These are phyloP conservation scores for Akanthomyces muscarius DNA, from an alignment of 2,329 filamentous ascomycete genomes.

Conservation along the genomic window DNA sequence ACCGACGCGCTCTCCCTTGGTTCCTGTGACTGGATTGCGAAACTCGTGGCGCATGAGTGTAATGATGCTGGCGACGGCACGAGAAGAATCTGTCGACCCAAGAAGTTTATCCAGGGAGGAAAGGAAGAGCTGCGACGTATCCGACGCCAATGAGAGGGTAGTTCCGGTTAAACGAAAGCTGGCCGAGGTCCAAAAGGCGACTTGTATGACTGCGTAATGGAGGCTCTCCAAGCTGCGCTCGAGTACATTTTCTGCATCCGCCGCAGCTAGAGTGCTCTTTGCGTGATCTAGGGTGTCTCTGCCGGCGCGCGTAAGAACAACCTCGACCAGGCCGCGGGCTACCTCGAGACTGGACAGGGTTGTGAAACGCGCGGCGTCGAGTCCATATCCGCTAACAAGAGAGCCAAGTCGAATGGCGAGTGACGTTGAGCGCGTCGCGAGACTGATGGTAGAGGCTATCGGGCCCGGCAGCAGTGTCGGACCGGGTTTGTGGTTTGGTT, in stretches of 20 bases:
- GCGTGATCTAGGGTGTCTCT: conserved; percentile 45
- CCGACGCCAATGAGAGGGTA: conserved; percentile 50
- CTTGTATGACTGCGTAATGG: conserved; percentile 53
- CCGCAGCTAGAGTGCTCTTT: conserved; percentile 42
- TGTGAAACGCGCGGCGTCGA: conserved; percentile 52
- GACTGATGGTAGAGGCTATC: conserved; percentile 55
- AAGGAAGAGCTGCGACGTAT: conserved; percentile 55
- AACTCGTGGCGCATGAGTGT: conserved; percentile 61
- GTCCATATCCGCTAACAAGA: conserved; percentile 47
- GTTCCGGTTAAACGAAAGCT: conserved; percentile 56
- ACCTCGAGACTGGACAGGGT: conserved; percentile 56
- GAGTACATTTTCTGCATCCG: conserved; percentile 53
- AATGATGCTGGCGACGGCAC: conserved; percentile 64
- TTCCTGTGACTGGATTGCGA: conserved; percentile 57
- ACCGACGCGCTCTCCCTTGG: conserved; percentile 55
- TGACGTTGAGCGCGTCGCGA: conserved; percentile 57
- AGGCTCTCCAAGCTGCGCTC: conserved; percentile 54
- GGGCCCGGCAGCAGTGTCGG: conserved; percentile 54
- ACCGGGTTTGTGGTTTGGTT: conserved; percentile 23
- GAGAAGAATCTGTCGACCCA: conserved; percentile 64
- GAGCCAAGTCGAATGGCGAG: conserved; percentile 53
- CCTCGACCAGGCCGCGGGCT: conserved; percentile 51
- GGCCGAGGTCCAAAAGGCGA: conserved; percentile 59
- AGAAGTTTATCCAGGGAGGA: conserved; percentile 60
- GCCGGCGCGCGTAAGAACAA: conserved; percentile 50